Evolutionary conservation across 208 protist genomes (phyloP), one percentile per base, ranked within the genome.

Genomic region (Wallacemonas sp.): DNA sequence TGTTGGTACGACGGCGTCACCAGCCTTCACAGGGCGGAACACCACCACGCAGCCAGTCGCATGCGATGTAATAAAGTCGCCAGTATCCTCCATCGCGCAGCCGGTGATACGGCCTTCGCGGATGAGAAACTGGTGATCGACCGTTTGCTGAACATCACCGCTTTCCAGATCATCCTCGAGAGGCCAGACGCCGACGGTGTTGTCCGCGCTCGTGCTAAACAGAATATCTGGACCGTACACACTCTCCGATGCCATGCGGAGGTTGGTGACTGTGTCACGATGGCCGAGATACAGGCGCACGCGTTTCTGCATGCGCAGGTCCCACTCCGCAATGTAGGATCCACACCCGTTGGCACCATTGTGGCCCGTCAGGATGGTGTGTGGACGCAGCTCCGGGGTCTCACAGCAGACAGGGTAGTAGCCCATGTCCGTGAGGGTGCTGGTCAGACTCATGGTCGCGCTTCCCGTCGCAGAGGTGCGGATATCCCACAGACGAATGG

Each of bases 401-500:
- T 83, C 81, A 27, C 76, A 83, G 60, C 85, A 87, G 19, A 81
- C 60, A 8, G 85, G 76, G 69, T 81, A 83, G 74, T 91, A 90
- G 56, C 90, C 83, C 61, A 89, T 77, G 21, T 72, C 72, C 43
- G 72, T 77, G 9, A 91, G 71, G 2, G 76, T 85, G 55, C 71
- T 71, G 38, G 65, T 60, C 19, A 94, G 76, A 54, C 44, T 58
- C 24, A 94, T 57, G 33, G 73, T 58, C n/a, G 52, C 68, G 4
- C 33, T 58, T 43, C 78, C 55, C 27, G 46, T 60, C 26, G 60
- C 60, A 44, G 65, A 65, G 46, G 68, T 80, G 26, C 88, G 83
- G 9, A 94, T 57, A 68, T 91, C 83, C 85, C 85, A 94, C 49
- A 90, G 62, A 21, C 82, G 85, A 34, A 90, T 43, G 27, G 79